These are phyloP conservation scores for Gracilaria gracilis DNA, from an alignment of 23 red algal species.

Conservation along the genomic window DNA sequence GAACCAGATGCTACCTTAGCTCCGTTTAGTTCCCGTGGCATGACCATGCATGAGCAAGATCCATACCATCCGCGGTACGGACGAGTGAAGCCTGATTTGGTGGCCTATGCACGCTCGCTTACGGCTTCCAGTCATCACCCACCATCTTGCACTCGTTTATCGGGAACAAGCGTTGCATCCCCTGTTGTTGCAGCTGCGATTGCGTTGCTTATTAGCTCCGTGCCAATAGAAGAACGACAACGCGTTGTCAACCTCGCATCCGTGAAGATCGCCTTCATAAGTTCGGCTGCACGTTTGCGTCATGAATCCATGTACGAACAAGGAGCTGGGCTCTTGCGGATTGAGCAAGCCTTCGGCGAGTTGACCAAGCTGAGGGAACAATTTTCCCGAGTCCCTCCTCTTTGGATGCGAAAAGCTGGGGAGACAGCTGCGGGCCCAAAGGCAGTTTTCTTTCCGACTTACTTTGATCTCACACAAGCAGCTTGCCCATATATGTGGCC, in stretches of 20 bases:
- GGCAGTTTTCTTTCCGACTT: constrained; percentile 71
- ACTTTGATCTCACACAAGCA: constrained; percentile 59
- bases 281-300: constrained; percentile 51
- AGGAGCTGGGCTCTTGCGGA: constrained; percentile 84
- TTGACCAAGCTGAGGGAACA: constrained; percentile 21
- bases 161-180: constrained; percentile 75
- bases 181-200: constrained; percentile 87
- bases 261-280: constrained; percentile 64
- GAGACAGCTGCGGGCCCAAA: constrained; percentile 32
- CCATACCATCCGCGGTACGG: constrained; percentile 54
- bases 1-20: constrained; percentile 82
- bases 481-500: constrained; percentile 89
- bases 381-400: not conserved
- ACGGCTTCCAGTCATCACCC: constrained; percentile 60
- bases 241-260: constrained; percentile 71
- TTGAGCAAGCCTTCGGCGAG: constrained; percentile 63
- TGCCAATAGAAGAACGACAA: constrained; percentile 58
- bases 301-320: constrained; percentile 89
- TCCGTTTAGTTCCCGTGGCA: constrained; percentile 84
- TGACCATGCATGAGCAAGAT: constrained; percentile 85
- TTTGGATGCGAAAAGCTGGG: not conserved
- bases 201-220: constrained; percentile 61
- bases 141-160: constrained; percentile 53
- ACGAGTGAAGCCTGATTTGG: constrained; percentile 84
- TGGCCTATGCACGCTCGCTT: constrained; percentile 72